A percentile compares a stretch with the other conserved stretches of the same genome.
These are phyloP conservation scores for Trypanosomatidae sp. DNA, from an alignment of 208 protist species.

Conservation along the genomic window DNA sequence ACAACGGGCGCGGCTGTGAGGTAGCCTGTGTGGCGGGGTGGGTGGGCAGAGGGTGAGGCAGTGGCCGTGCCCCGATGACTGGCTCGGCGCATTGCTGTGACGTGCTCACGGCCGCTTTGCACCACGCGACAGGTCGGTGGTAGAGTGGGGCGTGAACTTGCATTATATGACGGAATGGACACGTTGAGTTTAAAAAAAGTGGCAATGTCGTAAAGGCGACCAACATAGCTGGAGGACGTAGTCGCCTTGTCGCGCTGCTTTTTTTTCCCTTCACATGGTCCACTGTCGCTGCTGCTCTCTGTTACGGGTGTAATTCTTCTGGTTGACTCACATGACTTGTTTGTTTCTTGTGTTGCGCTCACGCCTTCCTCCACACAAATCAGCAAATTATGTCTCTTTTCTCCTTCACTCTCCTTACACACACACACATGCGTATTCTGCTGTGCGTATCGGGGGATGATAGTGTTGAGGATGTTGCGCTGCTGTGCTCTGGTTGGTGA, in stretches of 20 bases:
- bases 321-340: not conserved
- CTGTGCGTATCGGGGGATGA: not conserved
- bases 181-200: not conserved
- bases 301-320: not conserved
- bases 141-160: not conserved
- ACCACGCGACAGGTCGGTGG: not conserved
- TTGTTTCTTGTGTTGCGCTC: not conserved
- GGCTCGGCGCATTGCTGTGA: not conserved
- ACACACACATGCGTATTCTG: constrained; percentile 1
- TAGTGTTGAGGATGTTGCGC: not conserved
- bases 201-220: not conserved
- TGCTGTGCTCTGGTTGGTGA: not conserved
- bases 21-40: not conserved
- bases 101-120: not conserved
- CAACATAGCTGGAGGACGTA: not conserved
- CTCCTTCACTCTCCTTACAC: not conserved
- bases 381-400: not conserved
- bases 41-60: no score
- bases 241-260: not conserved
- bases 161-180: not conserved
- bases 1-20: not conserved
- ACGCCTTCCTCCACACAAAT: not conserved
- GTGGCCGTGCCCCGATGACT: not conserved
- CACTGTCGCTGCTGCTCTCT: not conserved
- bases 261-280: not conserved